Percentiles rank a stretch among this genome's conserved stretches.
Evolutionary conservation across 2,329 filamentous ascomycete species (phyloP).

Genomic region (Neonectria sp.): DNA sequence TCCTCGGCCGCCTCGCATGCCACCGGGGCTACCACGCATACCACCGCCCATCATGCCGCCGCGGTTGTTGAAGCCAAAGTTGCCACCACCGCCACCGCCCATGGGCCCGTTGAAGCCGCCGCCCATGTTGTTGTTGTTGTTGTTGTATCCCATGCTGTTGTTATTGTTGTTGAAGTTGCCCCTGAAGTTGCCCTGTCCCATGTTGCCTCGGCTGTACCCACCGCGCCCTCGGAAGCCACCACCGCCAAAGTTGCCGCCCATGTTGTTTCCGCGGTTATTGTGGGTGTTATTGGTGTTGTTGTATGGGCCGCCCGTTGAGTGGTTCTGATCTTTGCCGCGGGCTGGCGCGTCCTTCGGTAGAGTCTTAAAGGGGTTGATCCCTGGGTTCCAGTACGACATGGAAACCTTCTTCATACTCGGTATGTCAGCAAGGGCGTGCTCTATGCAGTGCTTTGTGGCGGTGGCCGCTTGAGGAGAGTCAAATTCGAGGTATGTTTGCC

Average conservation of each 20-base stretch:
- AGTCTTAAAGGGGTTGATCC: constrained; percentile 90
- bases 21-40: constrained; percentile 65
- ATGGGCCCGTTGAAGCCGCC: constrained; percentile 66
- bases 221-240: constrained; percentile 67
- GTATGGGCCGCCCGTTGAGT: constrained; percentile 65
- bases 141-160: constrained; percentile 52
- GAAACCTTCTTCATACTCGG: constrained; percentile 78
- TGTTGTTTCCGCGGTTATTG: constrained; percentile 19
- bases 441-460: constrained; percentile 86
- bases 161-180: constrained; percentile 58
- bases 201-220: constrained; percentile 59
- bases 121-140: constrained; percentile 59
- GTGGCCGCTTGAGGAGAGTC: constrained; percentile 87
- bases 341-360: constrained; percentile 87
- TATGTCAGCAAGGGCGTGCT: constrained; percentile 69
- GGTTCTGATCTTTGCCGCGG: constrained; percentile 73
- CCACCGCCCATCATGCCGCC: constrained; percentile 63
- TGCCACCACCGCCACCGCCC: constrained; percentile 54
- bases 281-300: constrained; percentile 59
- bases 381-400: constrained; percentile 82
- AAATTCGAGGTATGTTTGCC: constrained; percentile 89
- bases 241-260: constrained; percentile 54
- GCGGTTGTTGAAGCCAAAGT: constrained; percentile 61
- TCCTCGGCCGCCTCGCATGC: constrained; percentile 64
- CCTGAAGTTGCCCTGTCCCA: constrained; percentile 56